Base-by-base conservation (phyloP, 495 filamentous ascomycete genomes). In the Xylaria longipes region DNA sequence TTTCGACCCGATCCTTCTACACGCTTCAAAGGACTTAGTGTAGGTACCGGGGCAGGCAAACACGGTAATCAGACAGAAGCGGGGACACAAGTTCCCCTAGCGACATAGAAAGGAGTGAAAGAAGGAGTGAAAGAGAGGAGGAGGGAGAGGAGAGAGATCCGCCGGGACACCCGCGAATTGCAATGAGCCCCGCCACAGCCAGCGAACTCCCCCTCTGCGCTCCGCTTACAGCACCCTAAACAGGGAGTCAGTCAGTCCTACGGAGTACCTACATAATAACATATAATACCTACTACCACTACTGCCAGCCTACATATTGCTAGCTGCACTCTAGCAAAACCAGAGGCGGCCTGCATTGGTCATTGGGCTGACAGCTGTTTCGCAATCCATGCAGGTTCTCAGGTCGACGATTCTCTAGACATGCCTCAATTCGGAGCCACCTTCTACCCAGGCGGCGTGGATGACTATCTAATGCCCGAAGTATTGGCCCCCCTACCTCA, bases 401-500 rank as follows among this genome's bases (percentile, higher is more conserved):
- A 77, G 68, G 67, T 63, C 72, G 72, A 83, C 80, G 76, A 86
- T 77, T 73, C 84, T 78, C 72, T 60, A 71, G 80, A 84, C 46
- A 85, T 84, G 81, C 75, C 83, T 72, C 76, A 84, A 71, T 83
- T 95, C 75, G 91, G 91, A 78, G 94, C 95, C 71, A 97, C 95
- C 60, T 97, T 97, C 84, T 91, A 93, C 81, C 95, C 96, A 74
- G 94, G 95, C 78, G 92, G 91, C 48, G 85, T 88, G 71, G 95
- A 98, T 85, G 94, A 97, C 82, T 98, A 94, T 76, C 93, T 92
- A 81, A 91, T 90, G 86, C 89, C 89, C 45, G 85, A 87, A 70
- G 84, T 87, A 69, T 69, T 86, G 62, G 84, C 84, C 73, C 95
- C 95, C 70, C 85, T 92, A 74, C 95, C 95, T 74, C 94, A 98